phyloP scores from a whole-genome alignment of 768 basidiomycete species.

The Mycena chlorophos region DNA sequence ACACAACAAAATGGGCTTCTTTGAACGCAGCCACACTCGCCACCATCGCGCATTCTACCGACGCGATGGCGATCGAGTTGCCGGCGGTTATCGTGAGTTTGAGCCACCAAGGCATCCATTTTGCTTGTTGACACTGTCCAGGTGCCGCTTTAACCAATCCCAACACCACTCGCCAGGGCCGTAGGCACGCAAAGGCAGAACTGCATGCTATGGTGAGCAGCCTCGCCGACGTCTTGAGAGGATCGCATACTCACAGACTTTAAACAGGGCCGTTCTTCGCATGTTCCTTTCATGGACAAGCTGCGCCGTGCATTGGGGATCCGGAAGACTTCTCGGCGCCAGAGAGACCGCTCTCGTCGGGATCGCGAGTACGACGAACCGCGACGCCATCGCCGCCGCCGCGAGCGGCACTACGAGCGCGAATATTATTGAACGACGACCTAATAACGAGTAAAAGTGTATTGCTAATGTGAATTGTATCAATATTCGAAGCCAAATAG shows the following conservation, averaged over 20 bases:
- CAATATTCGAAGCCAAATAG: too few relatives aligned
- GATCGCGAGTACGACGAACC: constrained; percentile 1
- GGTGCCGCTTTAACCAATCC: constrained; percentile 54
- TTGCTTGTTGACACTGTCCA: constrained; percentile 25
- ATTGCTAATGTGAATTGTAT: background rate
- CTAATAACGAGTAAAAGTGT: background rate
- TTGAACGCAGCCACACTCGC: constrained; percentile 15
- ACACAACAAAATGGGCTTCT: constrained; percentile 20
- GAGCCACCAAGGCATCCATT: background rate
- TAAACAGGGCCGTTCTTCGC: constrained; percentile 44
- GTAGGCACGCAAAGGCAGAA: constrained; percentile 48
- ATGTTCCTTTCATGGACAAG: constrained; percentile 53
- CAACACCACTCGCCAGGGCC: constrained; percentile 45
- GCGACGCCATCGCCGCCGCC: constrained; percentile 1
- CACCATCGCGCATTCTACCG: constrained; percentile 33
- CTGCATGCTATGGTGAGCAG: constrained; percentile 45
- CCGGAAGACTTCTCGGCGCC: constrained; percentile 41
- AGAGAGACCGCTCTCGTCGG: constrained; percentile 1
- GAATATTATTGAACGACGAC: background rate
- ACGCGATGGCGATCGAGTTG: constrained; percentile 45
- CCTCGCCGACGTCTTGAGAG: background rate
- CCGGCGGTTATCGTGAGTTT: constrained; percentile 48
- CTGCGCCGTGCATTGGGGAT: constrained; percentile 55
- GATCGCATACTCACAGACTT: background rate
- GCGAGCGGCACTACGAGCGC: background rate